phyloP scores from a whole-genome alignment of 163 green algal genomes.

The Scenedesmus sp. region DNA sequence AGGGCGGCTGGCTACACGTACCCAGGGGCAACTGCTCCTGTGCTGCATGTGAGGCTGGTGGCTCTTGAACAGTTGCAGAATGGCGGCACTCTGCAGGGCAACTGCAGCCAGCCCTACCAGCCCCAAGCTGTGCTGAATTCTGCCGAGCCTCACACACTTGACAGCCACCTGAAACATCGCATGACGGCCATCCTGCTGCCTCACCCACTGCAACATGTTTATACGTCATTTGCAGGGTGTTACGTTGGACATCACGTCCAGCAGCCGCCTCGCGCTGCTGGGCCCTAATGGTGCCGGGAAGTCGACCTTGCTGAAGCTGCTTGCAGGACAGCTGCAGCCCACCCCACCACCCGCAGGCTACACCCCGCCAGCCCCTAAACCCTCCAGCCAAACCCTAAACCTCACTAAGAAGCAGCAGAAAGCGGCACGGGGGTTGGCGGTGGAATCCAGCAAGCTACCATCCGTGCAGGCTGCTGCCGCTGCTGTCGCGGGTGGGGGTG shows the following conservation, averaged over 20 bases:
- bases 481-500: neutral
- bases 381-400: conserved; percentile 5
- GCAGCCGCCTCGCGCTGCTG: conserved; percentile 36
- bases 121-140: neutral
- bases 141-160: neutral
- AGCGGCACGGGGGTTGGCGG: conserved; percentile 21
- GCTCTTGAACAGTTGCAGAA: no score
- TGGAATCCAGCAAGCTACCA: conserved; percentile 9
- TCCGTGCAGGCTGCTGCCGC: conserved; percentile 33
- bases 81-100: no score
- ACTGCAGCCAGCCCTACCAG: neutral
- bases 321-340: neutral
- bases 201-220: no score
- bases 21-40: conserved; percentile 5
- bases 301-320: conserved; percentile 36
- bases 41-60: conserved; percentile 36
- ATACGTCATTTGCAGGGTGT: no score
- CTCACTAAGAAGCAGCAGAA: conserved; percentile 49
- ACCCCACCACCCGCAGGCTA: neutral
- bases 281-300: conserved; percentile 51
- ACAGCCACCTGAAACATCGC: no score
- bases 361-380: neutral
- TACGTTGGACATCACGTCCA: conserved; percentile 26
- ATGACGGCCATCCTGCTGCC: no score
- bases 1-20: conserved; percentile 12